Evolutionary conservation across 148 eudicot species (phyloP), one percentile per base, ranked within the genome.

Genomic region (Rhododendron vialii): DNA sequence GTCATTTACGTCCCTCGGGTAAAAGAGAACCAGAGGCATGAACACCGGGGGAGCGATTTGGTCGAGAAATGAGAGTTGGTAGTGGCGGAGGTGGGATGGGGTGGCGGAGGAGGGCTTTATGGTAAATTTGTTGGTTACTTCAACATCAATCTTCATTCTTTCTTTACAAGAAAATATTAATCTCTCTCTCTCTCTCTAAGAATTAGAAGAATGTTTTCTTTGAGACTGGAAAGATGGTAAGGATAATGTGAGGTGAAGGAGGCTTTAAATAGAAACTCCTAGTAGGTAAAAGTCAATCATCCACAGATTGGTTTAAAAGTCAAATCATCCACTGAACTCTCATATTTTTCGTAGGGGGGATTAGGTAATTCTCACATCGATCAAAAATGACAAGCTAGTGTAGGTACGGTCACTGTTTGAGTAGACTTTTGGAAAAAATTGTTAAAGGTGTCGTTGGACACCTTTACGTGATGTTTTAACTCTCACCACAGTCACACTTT

Each of bases 1-100:
- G 45, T 41, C 50, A 2, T 7, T 7, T 30, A 4, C 12, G 33
- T 12, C 67, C 22, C 2, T 13, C 1, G 59, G 78, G 59, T 65
- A 83, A 22, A 83, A 83, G n/a, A 63, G 3, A 2, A 83, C 13
- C 2, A 63, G 33, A 0, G 85, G 76, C 76, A 65, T 63, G 24
- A 63, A 83, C 11, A 83, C 24, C 4, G 77, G 85, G 11, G 85
- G 53, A 36, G 85, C 20, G 7, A 83, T 41, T 63, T 83, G 85
- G 30, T 83, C 85, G 30, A 83, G 77, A 17, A 83, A 83, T 33
- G 78, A 73, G 43, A 73, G 78, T 18, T 73, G 22, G 78, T 73
- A 33, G 43, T 33, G 78, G 78, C 78, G 78, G 43, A 73, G 78
- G 78, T 73, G 78, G 78, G 43, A 22, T 1, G 78, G 78, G 20